Percentiles rank a stretch among this genome's conserved stretches.
Evolutionary conservation across 257 asterid genomes (phyloP).

Genomic region (Solanum microdontum): DNA sequence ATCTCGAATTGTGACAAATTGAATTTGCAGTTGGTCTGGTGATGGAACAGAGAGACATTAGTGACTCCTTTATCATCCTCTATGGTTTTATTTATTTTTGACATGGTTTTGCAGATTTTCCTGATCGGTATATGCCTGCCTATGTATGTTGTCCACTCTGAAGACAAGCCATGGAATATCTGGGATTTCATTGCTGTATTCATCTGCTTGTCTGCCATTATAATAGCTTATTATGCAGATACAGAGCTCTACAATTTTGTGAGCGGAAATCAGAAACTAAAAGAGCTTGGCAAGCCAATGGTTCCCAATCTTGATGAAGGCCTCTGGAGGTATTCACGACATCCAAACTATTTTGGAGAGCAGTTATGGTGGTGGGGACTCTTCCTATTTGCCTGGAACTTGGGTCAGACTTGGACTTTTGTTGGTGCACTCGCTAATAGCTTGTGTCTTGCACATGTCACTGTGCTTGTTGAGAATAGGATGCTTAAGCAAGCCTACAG

Average conservation of each 20-base stretch:
- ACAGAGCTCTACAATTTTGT: constrained; percentile 71
- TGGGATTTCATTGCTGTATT: constrained; percentile 54
- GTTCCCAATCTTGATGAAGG: constrained; percentile 68
- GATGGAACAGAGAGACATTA: not conserved
- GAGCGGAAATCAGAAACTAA: constrained; percentile 32
- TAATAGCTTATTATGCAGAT: constrained; percentile 62
- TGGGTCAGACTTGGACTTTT: constrained; percentile 52
- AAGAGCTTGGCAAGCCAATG: constrained; percentile 31
- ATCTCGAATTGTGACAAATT: not conserved
- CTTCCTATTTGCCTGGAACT: constrained; percentile 56
- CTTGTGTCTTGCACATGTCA: constrained; percentile 74
- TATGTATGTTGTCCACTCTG: constrained; percentile 53
- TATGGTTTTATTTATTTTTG: not conserved
- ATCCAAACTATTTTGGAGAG: constrained; percentile 93
- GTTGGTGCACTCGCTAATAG: constrained; percentile 63
- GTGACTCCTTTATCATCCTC: not conserved
- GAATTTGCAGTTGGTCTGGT: not conserved
- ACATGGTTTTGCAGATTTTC: constrained; percentile 39
- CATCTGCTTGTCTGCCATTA: constrained; percentile 51
- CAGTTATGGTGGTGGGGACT: constrained; percentile 99
- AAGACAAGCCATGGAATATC: constrained; percentile 23
- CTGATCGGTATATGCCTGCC: constrained; percentile 81
- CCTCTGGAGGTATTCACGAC: constrained; percentile 72
- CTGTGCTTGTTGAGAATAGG: constrained; percentile 68
- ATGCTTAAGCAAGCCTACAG: constrained; percentile 68